Base-by-base conservation (phyloP, 352 stramenopile species). In the Discostella stelligera region DNA sequence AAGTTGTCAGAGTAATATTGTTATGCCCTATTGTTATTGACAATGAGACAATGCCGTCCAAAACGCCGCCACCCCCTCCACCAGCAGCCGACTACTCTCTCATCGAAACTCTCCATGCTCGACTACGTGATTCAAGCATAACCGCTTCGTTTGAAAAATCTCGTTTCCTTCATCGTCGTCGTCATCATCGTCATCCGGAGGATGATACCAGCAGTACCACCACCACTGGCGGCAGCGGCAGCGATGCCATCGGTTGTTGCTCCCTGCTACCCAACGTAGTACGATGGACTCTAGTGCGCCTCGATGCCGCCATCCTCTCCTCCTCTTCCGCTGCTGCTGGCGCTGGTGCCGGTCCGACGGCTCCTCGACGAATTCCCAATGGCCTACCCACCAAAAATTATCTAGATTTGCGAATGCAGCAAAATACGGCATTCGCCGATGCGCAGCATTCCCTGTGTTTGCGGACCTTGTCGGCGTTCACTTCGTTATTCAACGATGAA, bases 401-500 rank as follows among this genome's bases (percentile, higher is more conserved):
- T 16, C 58, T 76, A 14, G 60, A 76, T 58, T 69, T 81, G 48
- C 39, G 73, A 68, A 70, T 73, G 25, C 21, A 76, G 59, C 73
- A 81, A 64, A 81, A 76, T 53, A 59, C 52, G 69, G 56, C 53
- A 39, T 81, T 81, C 39, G 73, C 66, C 8, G 39, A 81, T 44
- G 60, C 71, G 18, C 66, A 70, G 68, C 67, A 3, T 46, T 0
- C 46, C 0, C 16, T 50, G 21, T 81, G 55, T 44, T 46, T 61
- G 52, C 27, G 71, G n/a, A 74, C 71, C 27, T 27, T 67, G 25
- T 52, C 56, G 9, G 2, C 37, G 11, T 44, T 3, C 11, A 10
- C 41, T 49, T 37, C 25, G 23, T 32, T 32, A 74, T 25, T 3
- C 3, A 21, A 25, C 1, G 25, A 41, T 37, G 58, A 54, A 44